These are phyloP conservation scores for Karstenula rhodostoma DNA, from an alignment of 2,329 filamentous ascomycete species.

Conservation along the genomic window DNA sequence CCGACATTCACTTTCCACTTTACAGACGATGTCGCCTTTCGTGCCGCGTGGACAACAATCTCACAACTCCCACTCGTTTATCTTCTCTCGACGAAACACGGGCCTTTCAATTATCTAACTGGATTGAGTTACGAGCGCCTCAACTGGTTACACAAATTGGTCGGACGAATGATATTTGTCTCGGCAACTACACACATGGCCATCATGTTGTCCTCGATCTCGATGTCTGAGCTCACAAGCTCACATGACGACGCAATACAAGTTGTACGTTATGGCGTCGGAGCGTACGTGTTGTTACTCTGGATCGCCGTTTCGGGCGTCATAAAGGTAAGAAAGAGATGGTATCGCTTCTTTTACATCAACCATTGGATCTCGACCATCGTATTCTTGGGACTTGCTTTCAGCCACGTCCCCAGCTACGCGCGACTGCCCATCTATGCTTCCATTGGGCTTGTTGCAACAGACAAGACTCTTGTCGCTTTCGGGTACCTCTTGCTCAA, in stretches of 20 bases:
- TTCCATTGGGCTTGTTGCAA: conserved; percentile 23
- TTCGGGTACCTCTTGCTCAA: conserved; percentile 30
- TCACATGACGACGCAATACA: conserved; percentile 29
- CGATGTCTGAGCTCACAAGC: conserved; percentile 27
- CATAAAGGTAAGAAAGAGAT: conserved; percentile 33
- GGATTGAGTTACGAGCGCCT: conserved; percentile 34
- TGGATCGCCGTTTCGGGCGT: conserved; percentile 38
- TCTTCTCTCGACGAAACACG: conserved; percentile 36
- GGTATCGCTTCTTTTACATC: conserved; percentile 36
- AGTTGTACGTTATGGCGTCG: conserved; percentile 34
- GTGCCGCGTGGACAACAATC: conserved; percentile 41
- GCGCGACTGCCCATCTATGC: conserved; percentile 32
- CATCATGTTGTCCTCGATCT: conserved; percentile 38
- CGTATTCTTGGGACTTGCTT: conserved; percentile 29
- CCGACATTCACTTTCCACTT: conserved; percentile 32
- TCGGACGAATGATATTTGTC: conserved; percentile 32
- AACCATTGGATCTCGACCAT: conserved; percentile 38
- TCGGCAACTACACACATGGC: conserved; percentile 36
- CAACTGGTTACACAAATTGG: conserved; percentile 36
- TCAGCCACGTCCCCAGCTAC: conserved; percentile 36
- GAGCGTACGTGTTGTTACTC: conserved; percentile 30
- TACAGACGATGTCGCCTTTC: conserved; percentile 40
- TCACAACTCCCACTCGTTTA: conserved; percentile 39
- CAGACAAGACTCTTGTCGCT: conserved; percentile 25
- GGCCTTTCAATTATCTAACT: conserved; percentile 31